Evolutionary conservation across 805 yeast genomes (phyloP).

Genomic region (Lipomyces starkeyi): DNA sequence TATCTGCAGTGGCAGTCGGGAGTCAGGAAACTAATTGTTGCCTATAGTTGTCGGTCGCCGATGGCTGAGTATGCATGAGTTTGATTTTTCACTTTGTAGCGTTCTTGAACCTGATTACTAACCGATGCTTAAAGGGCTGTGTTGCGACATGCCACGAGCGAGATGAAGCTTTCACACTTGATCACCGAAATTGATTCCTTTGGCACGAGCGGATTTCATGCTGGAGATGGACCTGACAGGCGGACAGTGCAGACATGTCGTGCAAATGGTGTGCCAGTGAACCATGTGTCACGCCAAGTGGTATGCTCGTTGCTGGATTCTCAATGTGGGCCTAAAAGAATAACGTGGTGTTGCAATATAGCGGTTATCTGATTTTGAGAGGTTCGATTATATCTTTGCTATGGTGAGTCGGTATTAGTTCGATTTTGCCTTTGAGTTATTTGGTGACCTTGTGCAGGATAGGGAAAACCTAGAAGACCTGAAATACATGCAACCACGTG

Average conservation of each 20-base stretch:
- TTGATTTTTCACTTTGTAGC: background rate
- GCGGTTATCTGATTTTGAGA: slow-evolving; percentile 49
- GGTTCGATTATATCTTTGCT: slow-evolving; percentile 63
- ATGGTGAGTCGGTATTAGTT: slow-evolving; percentile 54
- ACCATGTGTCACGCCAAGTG: slow-evolving; percentile 78
- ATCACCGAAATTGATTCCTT: slow-evolving; percentile 68
- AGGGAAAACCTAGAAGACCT: slow-evolving; percentile 54
- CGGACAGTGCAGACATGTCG: slow-evolving; percentile 73
- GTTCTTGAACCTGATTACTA: background rate
- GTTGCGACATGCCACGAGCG: slow-evolving; percentile 21
- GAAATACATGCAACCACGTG: slow-evolving; percentile 51
- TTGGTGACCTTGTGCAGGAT: slow-evolving; percentile 47
- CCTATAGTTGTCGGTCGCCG: slow-evolving; percentile 64
- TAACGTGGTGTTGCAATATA: slow-evolving; percentile 61
- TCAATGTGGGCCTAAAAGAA: slow-evolving; percentile 36
- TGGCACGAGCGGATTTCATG: slow-evolving; percentile 86
- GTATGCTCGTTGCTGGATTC: slow-evolving; percentile 53
- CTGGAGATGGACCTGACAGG: slow-evolving; percentile 81
- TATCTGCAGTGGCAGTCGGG: too few relatives aligned
- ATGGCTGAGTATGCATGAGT: slow-evolving; percentile 74
- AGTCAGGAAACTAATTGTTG: slow-evolving; percentile 3
- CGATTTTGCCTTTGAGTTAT: slow-evolving; percentile 52
- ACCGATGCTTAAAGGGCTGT: slow-evolving; percentile 22
- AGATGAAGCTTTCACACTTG: slow-evolving; percentile 17
- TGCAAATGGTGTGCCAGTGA: slow-evolving; percentile 72